Conservation (phyloP, 805 yeast genomes). For the Metschnikowia dekortorum region DNA sequence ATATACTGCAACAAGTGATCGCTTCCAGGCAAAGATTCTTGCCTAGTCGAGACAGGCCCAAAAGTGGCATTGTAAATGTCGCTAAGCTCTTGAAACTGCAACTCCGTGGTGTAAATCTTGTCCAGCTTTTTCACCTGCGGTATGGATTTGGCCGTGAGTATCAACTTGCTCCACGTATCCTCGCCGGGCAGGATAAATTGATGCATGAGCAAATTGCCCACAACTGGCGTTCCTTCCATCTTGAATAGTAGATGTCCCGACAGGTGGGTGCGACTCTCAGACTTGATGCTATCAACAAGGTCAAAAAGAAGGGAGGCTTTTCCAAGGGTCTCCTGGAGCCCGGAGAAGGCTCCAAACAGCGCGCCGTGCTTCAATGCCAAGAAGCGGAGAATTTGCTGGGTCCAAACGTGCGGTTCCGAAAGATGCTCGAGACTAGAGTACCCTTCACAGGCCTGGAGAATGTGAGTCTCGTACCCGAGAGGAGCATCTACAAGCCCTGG, state of each 20-base stretch:
- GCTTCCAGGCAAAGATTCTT: background rate
- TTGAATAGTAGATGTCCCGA: slow-evolving; percentile 5
- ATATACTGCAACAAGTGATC: background rate
- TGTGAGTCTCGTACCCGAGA: slow-evolving; percentile 15
- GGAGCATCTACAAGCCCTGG: slow-evolving; percentile 25
- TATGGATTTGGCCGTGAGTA: slow-evolving; percentile 26
- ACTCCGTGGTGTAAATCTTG: slow-evolving; percentile 11
- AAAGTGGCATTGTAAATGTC: slow-evolving; percentile 12
- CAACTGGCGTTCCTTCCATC: slow-evolving; percentile 3
- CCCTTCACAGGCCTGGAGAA: slow-evolving; percentile 16
- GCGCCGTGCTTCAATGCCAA: slow-evolving; percentile 31
- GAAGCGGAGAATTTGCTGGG: slow-evolving; percentile 36
- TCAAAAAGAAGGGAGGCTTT: slow-evolving; percentile 4
- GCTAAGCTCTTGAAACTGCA: slow-evolving; percentile 15
- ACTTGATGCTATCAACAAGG: slow-evolving; percentile 4
- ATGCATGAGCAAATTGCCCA: slow-evolving; percentile 10
- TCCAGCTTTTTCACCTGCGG: slow-evolving; percentile 8
- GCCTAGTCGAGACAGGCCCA: background rate
- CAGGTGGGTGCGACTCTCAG: background rate
- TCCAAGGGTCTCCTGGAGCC: slow-evolving; percentile 17
- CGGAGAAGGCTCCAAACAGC: slow-evolving; percentile 14
- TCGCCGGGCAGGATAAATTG: slow-evolving; percentile 43
- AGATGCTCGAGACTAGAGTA: slow-evolving; percentile 16
- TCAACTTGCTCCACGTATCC: slow-evolving; percentile 52
- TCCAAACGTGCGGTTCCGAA: slow-evolving; percentile 17